These are phyloP conservation scores for Aureobasidium sp. DNA, from an alignment of 2,329 filamentous ascomycete genomes.

Conservation along the genomic window DNA sequence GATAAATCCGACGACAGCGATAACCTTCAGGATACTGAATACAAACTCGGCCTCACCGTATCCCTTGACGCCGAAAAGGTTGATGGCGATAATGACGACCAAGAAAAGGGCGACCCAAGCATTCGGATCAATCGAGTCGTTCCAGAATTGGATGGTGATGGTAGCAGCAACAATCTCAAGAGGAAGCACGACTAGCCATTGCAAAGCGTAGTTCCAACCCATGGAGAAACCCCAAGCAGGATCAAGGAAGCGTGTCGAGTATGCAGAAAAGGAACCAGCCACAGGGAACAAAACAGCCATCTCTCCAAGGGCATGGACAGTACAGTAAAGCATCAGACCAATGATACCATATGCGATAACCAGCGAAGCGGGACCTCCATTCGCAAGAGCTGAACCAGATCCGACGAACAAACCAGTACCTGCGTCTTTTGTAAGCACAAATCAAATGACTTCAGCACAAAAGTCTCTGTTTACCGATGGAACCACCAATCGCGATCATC, in stretches of 20 bases:
- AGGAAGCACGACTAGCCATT: conserved; percentile 79
- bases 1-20: conserved; percentile 82
- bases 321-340: conserved; percentile 84
- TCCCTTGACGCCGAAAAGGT: conserved; percentile 79
- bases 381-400: conserved; percentile 49
- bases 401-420: conserved; percentile 70
- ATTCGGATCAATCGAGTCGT: conserved; percentile 52
- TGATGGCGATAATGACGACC: conserved; percentile 67
- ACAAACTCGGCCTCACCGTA: conserved; percentile 88
- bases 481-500: conserved; percentile 96
- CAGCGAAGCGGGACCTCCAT: conserved; percentile 70
- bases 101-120: conserved; percentile 83
- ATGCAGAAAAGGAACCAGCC: conserved; percentile 84
- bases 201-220: conserved; percentile 62
- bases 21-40: conserved; percentile 79
- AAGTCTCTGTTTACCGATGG: conserved; percentile 46
- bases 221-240: conserved; percentile 57
- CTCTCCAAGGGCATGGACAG: conserved; percentile 85
- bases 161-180: conserved; percentile 83
- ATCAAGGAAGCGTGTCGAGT: conserved; percentile 85
- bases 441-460: no score
- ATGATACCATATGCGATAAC: conserved; percentile 68
- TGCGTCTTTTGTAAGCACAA: no score
- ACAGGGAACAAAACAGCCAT: conserved; percentile 84
- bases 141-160: conserved; percentile 77